Conservation (phyloP, 805 yeast genomes). For the Teunomyces panamensis region DNA sequence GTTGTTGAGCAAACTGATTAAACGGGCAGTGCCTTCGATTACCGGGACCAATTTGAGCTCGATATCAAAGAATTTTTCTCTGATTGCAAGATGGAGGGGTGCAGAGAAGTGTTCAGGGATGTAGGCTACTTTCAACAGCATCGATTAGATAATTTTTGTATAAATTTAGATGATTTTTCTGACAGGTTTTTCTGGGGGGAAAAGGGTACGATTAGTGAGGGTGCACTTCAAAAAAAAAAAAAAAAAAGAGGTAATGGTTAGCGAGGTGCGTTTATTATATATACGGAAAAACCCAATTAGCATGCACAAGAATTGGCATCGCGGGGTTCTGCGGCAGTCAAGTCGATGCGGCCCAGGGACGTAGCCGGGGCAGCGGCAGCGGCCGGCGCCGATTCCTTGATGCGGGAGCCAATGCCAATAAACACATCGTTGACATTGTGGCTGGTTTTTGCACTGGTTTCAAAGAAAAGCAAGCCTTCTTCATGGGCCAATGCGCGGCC, state of each 20-base stretch:
- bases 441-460: constrained; percentile 91
- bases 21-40: constrained; percentile 85
- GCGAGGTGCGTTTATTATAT: too few relatives aligned
- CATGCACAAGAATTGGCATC: constrained; percentile 14
- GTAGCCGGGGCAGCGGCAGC: constrained; percentile 1
- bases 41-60: constrained; percentile 64
- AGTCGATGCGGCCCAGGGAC: constrained; percentile 34
- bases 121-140: constrained; percentile 61
- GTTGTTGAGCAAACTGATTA: constrained; percentile 67
- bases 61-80: constrained; percentile 55
- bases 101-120: constrained; percentile 93
- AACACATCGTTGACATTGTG: constrained; percentile 89
- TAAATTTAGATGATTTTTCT: neutral
- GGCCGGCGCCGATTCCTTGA: constrained; percentile 48
- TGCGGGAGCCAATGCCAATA: constrained; percentile 81
- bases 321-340: constrained; percentile 15
- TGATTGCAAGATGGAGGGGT: constrained; percentile 70
- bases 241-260: too few relatives aligned
- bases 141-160: neutral
- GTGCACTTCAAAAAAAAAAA: too few relatives aligned
- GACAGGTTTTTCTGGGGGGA: neutral
- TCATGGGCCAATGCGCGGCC: constrained; percentile 87
- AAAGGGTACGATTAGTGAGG: neutral
- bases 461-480: constrained; percentile 86
- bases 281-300: neutral